Conservation (phyloP, 352 stramenopile species). For the Phytophthora pisi region DNA sequence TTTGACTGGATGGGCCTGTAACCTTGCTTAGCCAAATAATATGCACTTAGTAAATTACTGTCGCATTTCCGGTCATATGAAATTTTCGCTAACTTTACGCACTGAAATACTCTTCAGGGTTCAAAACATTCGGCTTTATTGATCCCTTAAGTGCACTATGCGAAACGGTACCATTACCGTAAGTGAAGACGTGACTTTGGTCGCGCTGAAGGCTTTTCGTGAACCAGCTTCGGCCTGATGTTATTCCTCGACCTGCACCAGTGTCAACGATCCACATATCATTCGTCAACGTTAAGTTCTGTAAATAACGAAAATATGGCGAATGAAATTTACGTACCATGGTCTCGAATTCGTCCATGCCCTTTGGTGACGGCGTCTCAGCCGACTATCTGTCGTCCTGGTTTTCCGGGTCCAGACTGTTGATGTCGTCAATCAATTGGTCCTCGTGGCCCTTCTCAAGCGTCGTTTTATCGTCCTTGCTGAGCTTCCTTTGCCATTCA, state of each 20-base stretch:
- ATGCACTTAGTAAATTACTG: constrained; percentile 12
- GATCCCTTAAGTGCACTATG: too few species aligned
- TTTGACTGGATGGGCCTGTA: background rate
- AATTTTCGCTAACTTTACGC: constrained; percentile 6
- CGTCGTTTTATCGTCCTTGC: background rate
- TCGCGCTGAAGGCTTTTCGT: too few species aligned
- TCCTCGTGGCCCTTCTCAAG: background rate
- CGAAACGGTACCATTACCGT: too few species aligned
- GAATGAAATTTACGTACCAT: too few species aligned
- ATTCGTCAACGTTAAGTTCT: background rate
- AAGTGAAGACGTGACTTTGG: too few species aligned
- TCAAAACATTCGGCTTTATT: constrained; percentile 6
- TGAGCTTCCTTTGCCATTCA: background rate
- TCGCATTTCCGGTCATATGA: constrained; percentile 11
- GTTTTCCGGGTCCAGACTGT: background rate
- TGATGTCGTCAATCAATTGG: background rate
- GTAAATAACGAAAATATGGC: background rate
- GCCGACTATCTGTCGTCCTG: background rate
- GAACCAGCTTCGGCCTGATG: background rate
- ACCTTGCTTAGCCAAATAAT: background rate
- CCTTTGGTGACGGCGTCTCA: background rate
- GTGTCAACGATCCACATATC: background rate
- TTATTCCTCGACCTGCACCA: background rate
- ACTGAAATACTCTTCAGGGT: constrained; percentile 10
- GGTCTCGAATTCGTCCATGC: too few species aligned